phyloP scores from a whole-genome alignment of 371 early-diverging fungal genomes.

The Dichotomocladium elegans region DNA sequence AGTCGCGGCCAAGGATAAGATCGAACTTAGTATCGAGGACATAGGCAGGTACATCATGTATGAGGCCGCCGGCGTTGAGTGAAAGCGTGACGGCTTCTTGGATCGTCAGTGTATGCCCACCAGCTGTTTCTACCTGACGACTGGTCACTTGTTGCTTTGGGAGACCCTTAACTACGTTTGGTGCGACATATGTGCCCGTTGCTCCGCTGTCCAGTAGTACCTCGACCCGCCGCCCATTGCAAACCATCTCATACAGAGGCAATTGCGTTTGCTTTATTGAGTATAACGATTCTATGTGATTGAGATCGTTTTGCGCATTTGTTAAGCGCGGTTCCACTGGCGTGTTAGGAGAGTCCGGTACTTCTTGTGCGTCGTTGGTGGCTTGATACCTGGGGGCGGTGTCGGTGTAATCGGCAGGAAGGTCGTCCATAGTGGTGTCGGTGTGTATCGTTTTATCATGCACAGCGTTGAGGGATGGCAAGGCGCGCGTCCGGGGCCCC shows the following conservation, averaged over 20 bases:
- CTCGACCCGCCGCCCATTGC: background rate
- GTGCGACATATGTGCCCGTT: background rate
- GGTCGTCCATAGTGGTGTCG: too few relatives aligned
- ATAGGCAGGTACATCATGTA: background rate
- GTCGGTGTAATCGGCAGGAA: too few relatives aligned
- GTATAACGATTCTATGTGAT: background rate
- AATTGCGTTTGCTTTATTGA: background rate
- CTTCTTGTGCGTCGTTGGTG: too few relatives aligned
- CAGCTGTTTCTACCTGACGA: constrained; percentile 1
- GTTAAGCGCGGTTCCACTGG: too few relatives aligned
- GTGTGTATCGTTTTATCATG: too few relatives aligned
- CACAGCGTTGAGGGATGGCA: background rate
- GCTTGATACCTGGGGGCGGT: too few relatives aligned
- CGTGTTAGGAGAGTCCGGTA: too few relatives aligned
- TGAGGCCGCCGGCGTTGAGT: background rate
- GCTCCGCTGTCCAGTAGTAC: constrained; percentile 1
- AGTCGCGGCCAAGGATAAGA: constrained; percentile 4
- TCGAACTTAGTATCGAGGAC: constrained; percentile 5
- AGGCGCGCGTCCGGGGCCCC: background rate
- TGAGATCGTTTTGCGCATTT: too few relatives aligned
- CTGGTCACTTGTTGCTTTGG: background rate
- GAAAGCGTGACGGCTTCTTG: background rate
- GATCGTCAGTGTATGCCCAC: background rate
- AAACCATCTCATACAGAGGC: background rate
- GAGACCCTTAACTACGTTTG: background rate